Evolutionary conservation across 2,329 filamentous ascomycete species (phyloP).

Genomic region (Fusarium buharicum): DNA sequence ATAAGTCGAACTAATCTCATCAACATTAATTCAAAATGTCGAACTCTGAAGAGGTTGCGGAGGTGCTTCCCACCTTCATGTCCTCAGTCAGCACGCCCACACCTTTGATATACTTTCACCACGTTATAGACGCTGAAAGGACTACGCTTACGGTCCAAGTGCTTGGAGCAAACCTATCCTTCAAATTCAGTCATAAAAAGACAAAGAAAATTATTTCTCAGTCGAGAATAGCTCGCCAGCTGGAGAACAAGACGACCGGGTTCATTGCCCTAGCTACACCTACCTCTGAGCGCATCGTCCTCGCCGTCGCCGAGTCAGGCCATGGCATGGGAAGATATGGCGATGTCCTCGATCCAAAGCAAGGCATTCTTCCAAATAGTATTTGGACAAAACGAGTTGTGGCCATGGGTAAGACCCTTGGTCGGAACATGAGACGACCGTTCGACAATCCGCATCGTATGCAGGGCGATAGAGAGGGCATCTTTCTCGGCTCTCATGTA

Average conservation of each 20-base stretch:
- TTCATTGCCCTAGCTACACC: constrained; percentile 45
- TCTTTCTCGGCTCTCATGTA: constrained; percentile 51
- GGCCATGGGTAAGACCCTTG: constrained; percentile 45
- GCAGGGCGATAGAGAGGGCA: constrained; percentile 28
- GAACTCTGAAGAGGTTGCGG: constrained; percentile 8
- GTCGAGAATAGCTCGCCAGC: constrained; percentile 13
- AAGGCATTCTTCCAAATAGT: constrained; percentile 45
- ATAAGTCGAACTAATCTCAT: neutral
- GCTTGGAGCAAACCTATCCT: constrained; percentile 48
- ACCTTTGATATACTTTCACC: constrained; percentile 48
- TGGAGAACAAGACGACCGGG: constrained; percentile 48
- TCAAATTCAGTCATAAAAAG: constrained; percentile 46
- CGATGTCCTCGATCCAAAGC: constrained; percentile 44
- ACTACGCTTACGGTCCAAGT: constrained; percentile 47
- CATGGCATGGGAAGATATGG: constrained; percentile 46
- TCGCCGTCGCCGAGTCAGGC: constrained; percentile 50
- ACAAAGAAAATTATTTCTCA: constrained; percentile 11
- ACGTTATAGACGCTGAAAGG: constrained; percentile 42
- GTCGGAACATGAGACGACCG: constrained; percentile 43
- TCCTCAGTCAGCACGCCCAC: constrained; percentile 26
- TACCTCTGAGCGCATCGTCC: constrained; percentile 38
- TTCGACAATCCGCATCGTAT: constrained; percentile 43
- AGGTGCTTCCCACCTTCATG: constrained; percentile 38
- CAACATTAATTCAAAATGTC: constrained; percentile 12
- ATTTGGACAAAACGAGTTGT: constrained; percentile 49